Conservation (phyloP, 768 basidiomycete genomes). For the Rhodotorula sphaerocarpa region DNA sequence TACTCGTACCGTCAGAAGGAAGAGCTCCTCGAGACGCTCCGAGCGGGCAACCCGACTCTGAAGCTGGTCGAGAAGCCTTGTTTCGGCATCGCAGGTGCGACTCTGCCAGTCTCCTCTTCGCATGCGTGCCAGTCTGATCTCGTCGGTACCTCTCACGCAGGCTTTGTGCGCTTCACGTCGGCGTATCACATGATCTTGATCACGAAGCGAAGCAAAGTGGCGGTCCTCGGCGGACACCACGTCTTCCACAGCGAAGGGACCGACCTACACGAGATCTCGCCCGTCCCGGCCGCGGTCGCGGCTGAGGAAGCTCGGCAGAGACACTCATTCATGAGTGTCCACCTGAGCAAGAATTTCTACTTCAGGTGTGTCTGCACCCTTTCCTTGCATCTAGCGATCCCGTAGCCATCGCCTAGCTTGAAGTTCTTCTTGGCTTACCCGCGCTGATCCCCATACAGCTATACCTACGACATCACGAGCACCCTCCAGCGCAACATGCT, state of each 20-base stretch:
- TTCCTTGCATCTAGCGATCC: too few species aligned
- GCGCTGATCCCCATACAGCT: too few species aligned
- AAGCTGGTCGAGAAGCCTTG: constrained; percentile 56
- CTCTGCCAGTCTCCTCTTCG: constrained; percentile 42
- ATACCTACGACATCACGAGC: constrained; percentile 95
- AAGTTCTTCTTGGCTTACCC: too few species aligned
- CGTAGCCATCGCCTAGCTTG: too few species aligned
- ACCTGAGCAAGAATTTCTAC: constrained; percentile 98
- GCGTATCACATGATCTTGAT: constrained; percentile 94
- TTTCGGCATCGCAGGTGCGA: constrained; percentile 43
- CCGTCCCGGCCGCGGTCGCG: not conserved
- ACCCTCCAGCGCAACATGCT: constrained; percentile 80
- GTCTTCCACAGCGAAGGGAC: constrained; percentile 92
- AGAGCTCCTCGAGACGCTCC: constrained; percentile 84
- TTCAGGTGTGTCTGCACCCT: constrained; percentile 58
- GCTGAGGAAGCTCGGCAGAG: constrained; percentile 51
- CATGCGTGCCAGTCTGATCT: not conserved
- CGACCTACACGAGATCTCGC: constrained; percentile 62
- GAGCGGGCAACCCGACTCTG: constrained; percentile 91
- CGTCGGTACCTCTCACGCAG: constrained; percentile 45
- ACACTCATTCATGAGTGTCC: constrained; percentile 88
- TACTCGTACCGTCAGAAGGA: constrained; percentile 87
- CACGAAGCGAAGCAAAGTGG: constrained; percentile 81
- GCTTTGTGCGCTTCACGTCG: constrained; percentile 87
- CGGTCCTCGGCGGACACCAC: constrained; percentile 88